Conservation (phyloP, 768 basidiomycete genomes). For the Rhodosporidiobolus odoratus region DNA sequence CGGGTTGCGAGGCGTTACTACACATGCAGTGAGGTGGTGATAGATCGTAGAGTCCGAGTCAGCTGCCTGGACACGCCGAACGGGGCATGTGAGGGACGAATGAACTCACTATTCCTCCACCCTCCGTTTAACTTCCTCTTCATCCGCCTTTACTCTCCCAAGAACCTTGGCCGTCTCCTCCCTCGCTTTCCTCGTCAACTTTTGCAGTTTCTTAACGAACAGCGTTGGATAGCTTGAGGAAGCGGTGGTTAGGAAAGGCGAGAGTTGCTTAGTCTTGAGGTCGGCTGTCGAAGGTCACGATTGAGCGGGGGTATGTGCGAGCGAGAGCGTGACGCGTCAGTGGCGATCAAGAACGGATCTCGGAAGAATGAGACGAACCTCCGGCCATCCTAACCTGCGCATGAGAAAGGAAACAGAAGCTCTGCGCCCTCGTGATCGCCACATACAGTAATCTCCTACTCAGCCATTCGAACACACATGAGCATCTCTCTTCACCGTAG, state of each 20-base stretch:
- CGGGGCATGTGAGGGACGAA: background rate
- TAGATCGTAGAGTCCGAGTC: too few species aligned
- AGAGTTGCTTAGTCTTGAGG: slow-evolving; percentile 53
- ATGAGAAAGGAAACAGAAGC: slow-evolving; percentile 48
- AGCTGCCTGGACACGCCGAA: too few species aligned
- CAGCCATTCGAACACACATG: background rate
- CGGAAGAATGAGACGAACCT: background rate
- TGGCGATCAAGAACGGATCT: too few species aligned
- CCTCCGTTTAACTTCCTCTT: slow-evolving; percentile 50
- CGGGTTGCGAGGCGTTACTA: slow-evolving; percentile 1
- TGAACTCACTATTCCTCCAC: slow-evolving; percentile 55
- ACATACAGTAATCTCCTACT: slow-evolving; percentile 75
- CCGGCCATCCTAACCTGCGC: slow-evolving; percentile 45
- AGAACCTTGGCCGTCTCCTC: slow-evolving; percentile 57
- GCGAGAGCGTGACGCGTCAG: too few species aligned
- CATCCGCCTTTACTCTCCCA: slow-evolving; percentile 50
- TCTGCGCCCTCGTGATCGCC: slow-evolving; percentile 78
- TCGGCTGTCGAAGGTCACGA: slow-evolving; percentile 47
- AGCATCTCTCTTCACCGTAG: background rate
- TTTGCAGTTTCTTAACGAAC: slow-evolving; percentile 52
- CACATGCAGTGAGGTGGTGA: background rate
- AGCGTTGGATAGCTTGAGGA: slow-evolving; percentile 49
- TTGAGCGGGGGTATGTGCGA: background rate
- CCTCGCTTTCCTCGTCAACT: slow-evolving; percentile 51
- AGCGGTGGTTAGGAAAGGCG: slow-evolving; percentile 57